Evolutionary conservation across 495 filamentous ascomycete species (phyloP).

Genomic region (Penicillium pulvis): DNA sequence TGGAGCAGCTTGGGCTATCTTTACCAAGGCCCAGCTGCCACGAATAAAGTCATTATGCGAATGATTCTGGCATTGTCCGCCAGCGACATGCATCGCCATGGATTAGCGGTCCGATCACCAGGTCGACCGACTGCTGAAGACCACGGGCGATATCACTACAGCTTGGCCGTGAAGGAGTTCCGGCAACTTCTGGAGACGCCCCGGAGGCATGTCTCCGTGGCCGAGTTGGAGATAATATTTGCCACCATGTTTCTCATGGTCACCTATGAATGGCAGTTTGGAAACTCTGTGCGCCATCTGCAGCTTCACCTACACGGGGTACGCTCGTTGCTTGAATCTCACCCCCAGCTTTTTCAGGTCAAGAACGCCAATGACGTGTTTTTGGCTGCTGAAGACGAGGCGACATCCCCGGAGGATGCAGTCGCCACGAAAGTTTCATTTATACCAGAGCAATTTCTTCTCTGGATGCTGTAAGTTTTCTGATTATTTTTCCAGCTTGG

Average conservation of each 20-base stretch:
- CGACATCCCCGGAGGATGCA: constrained; percentile 13
- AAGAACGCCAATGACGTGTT: constrained; percentile 41
- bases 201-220: constrained; percentile 27
- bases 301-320: constrained; percentile 46
- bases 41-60: constrained; percentile 47
- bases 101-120: constrained; percentile 29
- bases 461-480: constrained; percentile 42
- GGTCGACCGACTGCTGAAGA: constrained; percentile 40
- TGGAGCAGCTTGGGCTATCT: constrained; percentile 47
- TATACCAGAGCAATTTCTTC: constrained; percentile 42
- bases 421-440: constrained; percentile 34
- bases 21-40: constrained; percentile 39
- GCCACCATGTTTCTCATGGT: constrained; percentile 48
- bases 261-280: constrained; percentile 47
- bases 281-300: constrained; percentile 42
- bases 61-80: constrained; percentile 46
- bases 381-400: constrained; percentile 23
- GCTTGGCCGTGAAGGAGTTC: constrained; percentile 46
- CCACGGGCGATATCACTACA: constrained; percentile 45
- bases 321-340: constrained; percentile 41
- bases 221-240: constrained; percentile 42
- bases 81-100: constrained; percentile 45
- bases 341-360: constrained; percentile 40
- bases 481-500: neutral
- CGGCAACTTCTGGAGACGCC: constrained; percentile 42